These are phyloP conservation scores for Aureobasidium uvarum DNA, from an alignment of 2,329 filamentous ascomycete genomes.

Conservation along the genomic window DNA sequence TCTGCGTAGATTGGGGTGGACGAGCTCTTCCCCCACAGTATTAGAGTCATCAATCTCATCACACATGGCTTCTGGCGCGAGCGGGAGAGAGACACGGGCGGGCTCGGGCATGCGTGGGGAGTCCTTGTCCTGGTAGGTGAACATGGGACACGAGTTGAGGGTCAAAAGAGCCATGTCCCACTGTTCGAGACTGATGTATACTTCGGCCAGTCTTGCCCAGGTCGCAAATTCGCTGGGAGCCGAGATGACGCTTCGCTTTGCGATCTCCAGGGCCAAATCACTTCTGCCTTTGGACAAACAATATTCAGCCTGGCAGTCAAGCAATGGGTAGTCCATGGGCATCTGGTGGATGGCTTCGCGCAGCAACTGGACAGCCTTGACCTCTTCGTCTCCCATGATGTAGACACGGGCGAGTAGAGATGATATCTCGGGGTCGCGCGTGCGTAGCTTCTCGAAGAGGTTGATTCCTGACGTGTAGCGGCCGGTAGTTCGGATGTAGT, in stretches of 20 bases:
- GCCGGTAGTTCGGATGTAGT: conserved; percentile 93
- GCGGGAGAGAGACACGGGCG: conserved; percentile 79
- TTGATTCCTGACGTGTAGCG: conserved; percentile 95
- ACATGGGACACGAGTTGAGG: conserved; percentile 98
- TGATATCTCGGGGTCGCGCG: conserved; percentile 88
- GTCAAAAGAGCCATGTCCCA: conserved; percentile 96
- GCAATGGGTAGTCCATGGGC: conserved; percentile 96
- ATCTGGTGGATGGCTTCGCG: conserved; percentile 86
- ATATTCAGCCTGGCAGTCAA: conserved; percentile 92
- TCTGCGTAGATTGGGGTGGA: conserved; percentile 81
- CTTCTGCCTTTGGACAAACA: conserved; percentile 83
- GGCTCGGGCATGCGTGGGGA: conserved; percentile 92
- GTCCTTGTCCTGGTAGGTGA: conserved; percentile 99
- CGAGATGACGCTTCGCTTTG: conserved; percentile 89
- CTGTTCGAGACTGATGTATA: conserved; percentile 90
- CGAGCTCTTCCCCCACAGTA: conserved; percentile 73
- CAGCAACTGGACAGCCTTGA: conserved; percentile 85
- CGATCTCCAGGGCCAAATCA: conserved; percentile 85
- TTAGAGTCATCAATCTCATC: conserved; percentile 96
- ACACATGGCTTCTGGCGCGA: conserved; percentile 81
- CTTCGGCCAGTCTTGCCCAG: conserved; percentile 89
- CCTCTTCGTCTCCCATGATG: conserved; percentile 93
- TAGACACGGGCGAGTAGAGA: conserved; percentile 88
- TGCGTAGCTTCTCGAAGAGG: conserved; percentile 91
- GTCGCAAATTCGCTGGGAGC: conserved; percentile 97